A percentile compares a stretch with the other conserved stretches of the same genome.
Evolutionary conservation across 768 basidiomycete species (phyloP).

Genomic region (Leccinum arenicola): DNA sequence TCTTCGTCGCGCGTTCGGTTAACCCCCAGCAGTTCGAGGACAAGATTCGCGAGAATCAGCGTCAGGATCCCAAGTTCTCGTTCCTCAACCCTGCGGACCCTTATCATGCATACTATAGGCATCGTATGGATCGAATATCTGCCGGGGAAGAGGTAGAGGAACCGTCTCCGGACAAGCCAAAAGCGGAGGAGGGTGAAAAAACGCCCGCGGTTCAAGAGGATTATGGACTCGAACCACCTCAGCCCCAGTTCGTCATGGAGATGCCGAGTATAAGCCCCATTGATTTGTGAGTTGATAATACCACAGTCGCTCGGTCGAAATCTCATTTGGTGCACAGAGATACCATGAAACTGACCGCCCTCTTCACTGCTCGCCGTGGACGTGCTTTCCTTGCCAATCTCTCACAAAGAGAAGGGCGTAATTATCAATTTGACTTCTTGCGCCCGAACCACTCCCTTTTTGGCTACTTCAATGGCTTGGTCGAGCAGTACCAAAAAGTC

Average conservation of each 20-base stretch:
- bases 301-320: not conserved
- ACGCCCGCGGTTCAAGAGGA: slow-evolving; percentile 46
- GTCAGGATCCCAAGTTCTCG: slow-evolving; percentile 96
- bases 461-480: slow-evolving; percentile 94
- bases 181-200: slow-evolving; percentile 34
- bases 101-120: slow-evolving; percentile 97
- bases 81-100: slow-evolving; percentile 97
- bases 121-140: slow-evolving; percentile 81
- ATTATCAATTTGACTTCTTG: slow-evolving; percentile 98
- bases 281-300: slow-evolving; percentile 73
- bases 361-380: slow-evolving; percentile 92
- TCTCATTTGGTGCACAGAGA: slow-evolving; percentile 51
- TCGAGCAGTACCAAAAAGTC: slow-evolving; percentile 93
- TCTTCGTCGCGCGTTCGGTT: slow-evolving; percentile 88
- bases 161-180: slow-evolving; percentile 41
- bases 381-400: slow-evolving; percentile 81
- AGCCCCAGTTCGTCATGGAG: slow-evolving; percentile 79
- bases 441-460: slow-evolving; percentile 95
- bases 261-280: slow-evolving; percentile 84
- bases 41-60: slow-evolving; percentile 95
- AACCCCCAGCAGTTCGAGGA: slow-evolving; percentile 93
- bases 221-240: slow-evolving; percentile 72
- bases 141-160: slow-evolving; percentile 76
- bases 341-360: slow-evolving; percentile 92
- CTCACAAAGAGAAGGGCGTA: slow-evolving; percentile 85